These are phyloP conservation scores for Apophysomyces elegans DNA, from an alignment of 371 early-diverging fungal genomes.

Conservation along the genomic window DNA sequence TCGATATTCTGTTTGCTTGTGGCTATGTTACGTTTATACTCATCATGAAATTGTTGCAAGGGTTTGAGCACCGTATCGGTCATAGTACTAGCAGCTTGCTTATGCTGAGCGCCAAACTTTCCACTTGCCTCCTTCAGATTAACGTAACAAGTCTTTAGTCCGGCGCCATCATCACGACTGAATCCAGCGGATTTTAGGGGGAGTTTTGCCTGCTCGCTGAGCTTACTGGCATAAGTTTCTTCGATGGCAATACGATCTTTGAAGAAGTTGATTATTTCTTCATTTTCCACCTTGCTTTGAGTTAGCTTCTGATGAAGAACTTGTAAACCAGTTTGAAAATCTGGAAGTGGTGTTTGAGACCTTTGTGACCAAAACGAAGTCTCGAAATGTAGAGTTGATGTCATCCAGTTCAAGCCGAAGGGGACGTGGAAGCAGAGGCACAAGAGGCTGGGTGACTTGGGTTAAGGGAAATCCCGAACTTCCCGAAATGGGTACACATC, in stretches of 20 bases:
- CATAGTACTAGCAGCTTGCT: conserved; percentile 57
- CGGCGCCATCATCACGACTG: conserved; percentile 76
- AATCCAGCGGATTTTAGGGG: conserved; percentile 57
- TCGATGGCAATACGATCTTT: conserved; percentile 71
- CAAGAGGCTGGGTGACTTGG: conserved; percentile 11
- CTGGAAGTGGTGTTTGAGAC: conserved; percentile 36
- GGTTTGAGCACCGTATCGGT: conserved; percentile 63
- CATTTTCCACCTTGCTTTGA: conserved; percentile 73
- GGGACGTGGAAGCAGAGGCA: background rate
- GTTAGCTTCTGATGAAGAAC: conserved; percentile 70
- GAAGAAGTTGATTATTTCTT: conserved; percentile 70
- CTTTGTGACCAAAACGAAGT: conserved; percentile 54
- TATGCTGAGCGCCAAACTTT: conserved; percentile 62
- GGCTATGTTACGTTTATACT: conserved; percentile 57
- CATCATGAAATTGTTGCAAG: conserved; percentile 59
- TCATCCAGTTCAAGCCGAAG: conserved; percentile 22
- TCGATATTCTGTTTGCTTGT: conserved; percentile 68
- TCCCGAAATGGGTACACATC: background rate
- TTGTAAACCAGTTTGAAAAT: conserved; percentile 58
- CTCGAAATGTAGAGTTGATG: conserved; percentile 47
- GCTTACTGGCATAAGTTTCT: conserved; percentile 60
- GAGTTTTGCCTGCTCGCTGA: conserved; percentile 57
- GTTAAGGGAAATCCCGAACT: background rate
- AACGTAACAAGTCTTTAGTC: conserved; percentile 66
- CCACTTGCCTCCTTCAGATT: conserved; percentile 64